These are phyloP conservation scores for Aspergillus coremiiformis DNA, from an alignment of 495 filamentous ascomycete genomes.

Conservation along the genomic window DNA sequence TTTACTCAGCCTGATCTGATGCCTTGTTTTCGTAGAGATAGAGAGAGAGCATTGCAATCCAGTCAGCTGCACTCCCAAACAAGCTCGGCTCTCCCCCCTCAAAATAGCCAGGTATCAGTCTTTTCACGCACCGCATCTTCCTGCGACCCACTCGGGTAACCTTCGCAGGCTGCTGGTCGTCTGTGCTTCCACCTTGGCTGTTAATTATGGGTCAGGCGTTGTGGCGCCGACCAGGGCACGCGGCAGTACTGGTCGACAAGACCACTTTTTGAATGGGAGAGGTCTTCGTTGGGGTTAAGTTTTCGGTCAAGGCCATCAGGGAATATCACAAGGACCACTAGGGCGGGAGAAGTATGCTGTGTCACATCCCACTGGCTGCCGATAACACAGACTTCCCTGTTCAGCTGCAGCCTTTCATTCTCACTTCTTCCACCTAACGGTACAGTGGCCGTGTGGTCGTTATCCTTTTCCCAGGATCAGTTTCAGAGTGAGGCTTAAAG, in stretches of 20 bases:
- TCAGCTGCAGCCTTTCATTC: neutral
- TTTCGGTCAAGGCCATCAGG: neutral
- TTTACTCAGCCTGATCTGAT: neutral
- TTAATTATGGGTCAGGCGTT: conserved; percentile 8
- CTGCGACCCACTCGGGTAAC: conserved; percentile 1
- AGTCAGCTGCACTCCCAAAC: neutral
- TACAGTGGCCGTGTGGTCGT: neutral
- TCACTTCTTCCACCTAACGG: too few relatives aligned
- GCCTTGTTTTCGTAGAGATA: neutral
- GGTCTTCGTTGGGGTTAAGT: neutral
- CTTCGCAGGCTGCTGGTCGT: neutral
- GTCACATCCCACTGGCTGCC: conserved; percentile 12
- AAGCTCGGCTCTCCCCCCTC: too few relatives aligned
- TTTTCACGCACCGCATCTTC: neutral
- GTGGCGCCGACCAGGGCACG: conserved; percentile 13
- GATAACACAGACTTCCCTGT: conserved; percentile 1
- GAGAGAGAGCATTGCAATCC: neutral
- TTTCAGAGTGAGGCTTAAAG: conserved; percentile 1
- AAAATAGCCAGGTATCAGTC: neutral
- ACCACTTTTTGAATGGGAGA: neutral
- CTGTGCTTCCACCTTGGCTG: conserved; percentile 8
- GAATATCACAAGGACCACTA: conserved; percentile 1
- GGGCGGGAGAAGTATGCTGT: conserved; percentile 4
- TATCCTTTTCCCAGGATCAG: neutral
- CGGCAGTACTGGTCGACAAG: conserved; percentile 1